Evolutionary conservation across 192 early-diverging fungal genomes (phyloP), one percentile per base, ranked within the genome.

Genomic region (Bifiguratus adelaidae): DNA sequence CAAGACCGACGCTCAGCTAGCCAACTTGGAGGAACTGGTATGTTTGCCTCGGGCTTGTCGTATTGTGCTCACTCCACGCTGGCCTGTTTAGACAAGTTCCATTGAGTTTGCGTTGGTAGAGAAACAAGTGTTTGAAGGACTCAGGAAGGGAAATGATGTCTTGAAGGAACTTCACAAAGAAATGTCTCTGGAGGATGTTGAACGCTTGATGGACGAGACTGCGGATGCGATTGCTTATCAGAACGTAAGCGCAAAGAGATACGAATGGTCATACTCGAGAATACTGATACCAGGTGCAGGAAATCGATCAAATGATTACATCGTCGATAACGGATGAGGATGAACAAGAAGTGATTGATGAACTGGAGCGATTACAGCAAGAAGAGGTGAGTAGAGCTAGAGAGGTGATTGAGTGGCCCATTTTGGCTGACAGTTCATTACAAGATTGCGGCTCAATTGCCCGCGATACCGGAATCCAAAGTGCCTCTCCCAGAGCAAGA

Each of bases 141-240:
- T 99, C 15, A 71, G 85, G 52, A 65, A 82, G 37, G 92, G 92
- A 48, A 95, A 88, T 68, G 76, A 73, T 23, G 86, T 92, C 8
- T 69, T 97, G 53, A 84, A 83, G 36, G 73, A 84, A 52, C 71
- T 93, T 36, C 77, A 93, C 53, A 77, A 84, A 50, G 88, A 91
- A 51, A 89, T 82, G 69, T 83, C 82, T 16, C 48, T 99, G 25
- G 88, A 94, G n/a, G 79, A 86, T 30, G 91, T 97, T 0, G 88
- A 99, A 41, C 76, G 78, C 32, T 68, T 99, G 29, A 91, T 96
- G 77, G 92, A 97, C 50, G 92, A 99, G 44, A 97, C 93, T 1
- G 87, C 83, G 3, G 96, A 99, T 30, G 88, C 85, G 9, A 90
- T 99, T 58, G 88, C 85, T 1, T 96, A 96, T 55, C 95, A 99